Evolutionary conservation across 345 rosid genomes (phyloP).

Genomic region (Stellera chamaejasme): DNA sequence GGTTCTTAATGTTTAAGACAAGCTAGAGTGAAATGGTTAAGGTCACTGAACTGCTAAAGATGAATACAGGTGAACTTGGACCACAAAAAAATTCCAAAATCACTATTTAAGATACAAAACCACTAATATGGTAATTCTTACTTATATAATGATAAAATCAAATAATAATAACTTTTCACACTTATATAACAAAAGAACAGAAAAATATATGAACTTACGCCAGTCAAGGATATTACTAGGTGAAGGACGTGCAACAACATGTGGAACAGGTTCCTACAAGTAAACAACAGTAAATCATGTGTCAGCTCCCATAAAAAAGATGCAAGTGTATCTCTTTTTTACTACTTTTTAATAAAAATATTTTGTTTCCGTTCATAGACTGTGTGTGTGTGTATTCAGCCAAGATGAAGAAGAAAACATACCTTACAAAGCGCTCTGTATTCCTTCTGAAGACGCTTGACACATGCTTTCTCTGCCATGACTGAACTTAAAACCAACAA

Average conservation of each 20-base stretch:
- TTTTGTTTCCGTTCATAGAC: too few relatives aligned
- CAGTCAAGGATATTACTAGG: slow-evolving; percentile 90
- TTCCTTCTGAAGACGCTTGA: slow-evolving; percentile 95
- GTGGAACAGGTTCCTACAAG: slow-evolving; percentile 88
- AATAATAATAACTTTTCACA: not conserved
- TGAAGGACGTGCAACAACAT: slow-evolving; percentile 91
- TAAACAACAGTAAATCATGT: not conserved
- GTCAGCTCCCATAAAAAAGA: too few relatives aligned
- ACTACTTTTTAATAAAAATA: too few relatives aligned
- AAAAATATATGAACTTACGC: slow-evolving; percentile 59
- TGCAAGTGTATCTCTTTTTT: too few relatives aligned
- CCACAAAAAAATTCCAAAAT: too few relatives aligned
- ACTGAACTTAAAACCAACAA: slow-evolving; percentile 11
- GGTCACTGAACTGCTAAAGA: too few relatives aligned
- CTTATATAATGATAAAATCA: not conserved
- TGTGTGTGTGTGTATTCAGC: too few relatives aligned
- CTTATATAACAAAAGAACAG: slow-evolving; percentile 4
- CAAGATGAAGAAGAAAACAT: slow-evolving; percentile 10
- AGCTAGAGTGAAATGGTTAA: too few relatives aligned
- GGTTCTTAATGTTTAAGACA: too few relatives aligned
- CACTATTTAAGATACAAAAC: not conserved
- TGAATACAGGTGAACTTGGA: too few relatives aligned
- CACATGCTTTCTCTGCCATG: slow-evolving; percentile 93
- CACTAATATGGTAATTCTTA: not conserved
- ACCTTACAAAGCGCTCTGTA: slow-evolving; percentile 95